phyloP scores from a whole-genome alignment of 352 stramenopile genomes.

The Phytophthora multivora region DNA sequence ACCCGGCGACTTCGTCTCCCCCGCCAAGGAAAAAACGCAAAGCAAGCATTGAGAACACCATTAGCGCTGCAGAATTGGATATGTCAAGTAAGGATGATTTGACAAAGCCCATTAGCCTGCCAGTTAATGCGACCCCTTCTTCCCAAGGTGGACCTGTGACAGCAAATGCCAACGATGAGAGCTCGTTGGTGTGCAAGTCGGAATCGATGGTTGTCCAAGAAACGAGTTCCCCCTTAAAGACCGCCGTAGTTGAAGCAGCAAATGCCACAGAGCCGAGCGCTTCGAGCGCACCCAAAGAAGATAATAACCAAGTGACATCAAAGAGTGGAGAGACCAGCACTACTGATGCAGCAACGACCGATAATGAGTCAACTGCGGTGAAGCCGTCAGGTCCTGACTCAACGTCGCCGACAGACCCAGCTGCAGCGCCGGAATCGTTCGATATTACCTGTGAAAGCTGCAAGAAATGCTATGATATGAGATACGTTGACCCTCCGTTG shows the following conservation, averaged over 20 bases:
- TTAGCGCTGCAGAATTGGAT: background rate
- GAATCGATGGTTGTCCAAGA: conserved; percentile 5
- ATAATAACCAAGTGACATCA: background rate
- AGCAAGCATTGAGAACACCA: conserved; percentile 9
- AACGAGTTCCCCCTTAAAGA: background rate
- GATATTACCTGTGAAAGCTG: conserved; percentile 83
- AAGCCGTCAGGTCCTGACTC: conserved; percentile 9
- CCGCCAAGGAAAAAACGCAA: conserved; percentile 27
- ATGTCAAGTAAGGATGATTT: background rate
- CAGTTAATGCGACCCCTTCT: conserved; percentile 4
- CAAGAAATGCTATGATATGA: conserved; percentile 83
- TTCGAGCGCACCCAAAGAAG: background rate
- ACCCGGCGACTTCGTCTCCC: conserved; percentile 1
- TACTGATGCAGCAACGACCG: conserved; percentile 1
- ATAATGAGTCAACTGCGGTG: conserved; percentile 1
- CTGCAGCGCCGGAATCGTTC: conserved; percentile 53
- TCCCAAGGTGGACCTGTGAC: conserved; percentile 1
- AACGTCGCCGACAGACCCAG: conserved; percentile 30
- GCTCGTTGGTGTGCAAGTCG: background rate
- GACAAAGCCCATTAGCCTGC: background rate
- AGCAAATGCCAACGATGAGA: conserved; percentile 2
- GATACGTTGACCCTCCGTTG: conserved; percentile 82
- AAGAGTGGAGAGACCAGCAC: background rate
- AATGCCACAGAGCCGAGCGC: background rate
- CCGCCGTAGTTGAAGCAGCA: conserved; percentile 3